Conservation (phyloP, 176 grass and related monocot species). For the Elymus sibiricus region DNA sequence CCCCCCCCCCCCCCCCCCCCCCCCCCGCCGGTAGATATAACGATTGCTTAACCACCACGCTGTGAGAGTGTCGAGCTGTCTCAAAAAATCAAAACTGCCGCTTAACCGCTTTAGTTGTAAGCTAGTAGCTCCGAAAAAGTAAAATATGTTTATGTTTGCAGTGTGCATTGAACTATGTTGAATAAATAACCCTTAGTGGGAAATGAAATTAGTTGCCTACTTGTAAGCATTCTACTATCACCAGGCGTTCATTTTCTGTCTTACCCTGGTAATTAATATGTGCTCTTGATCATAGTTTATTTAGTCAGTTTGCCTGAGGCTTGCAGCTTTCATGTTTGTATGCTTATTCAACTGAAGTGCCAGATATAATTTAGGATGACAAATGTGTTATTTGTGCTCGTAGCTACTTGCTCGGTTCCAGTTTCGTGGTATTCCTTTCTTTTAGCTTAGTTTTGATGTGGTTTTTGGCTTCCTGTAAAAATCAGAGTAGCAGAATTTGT, state of each 20-base stretch:
- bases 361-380: background rate
- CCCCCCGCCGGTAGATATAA: background rate
- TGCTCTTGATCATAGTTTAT: background rate
- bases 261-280: background rate
- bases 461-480: conserved; percentile 9
- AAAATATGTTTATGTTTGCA: background rate
- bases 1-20: background rate
- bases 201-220: background rate
- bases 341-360: background rate
- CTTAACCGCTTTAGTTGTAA: background rate
- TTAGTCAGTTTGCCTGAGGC: background rate
- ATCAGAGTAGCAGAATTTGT: background rate
- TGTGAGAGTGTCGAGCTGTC: background rate
- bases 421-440: background rate
- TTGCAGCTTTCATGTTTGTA: background rate
- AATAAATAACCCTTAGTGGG: background rate
- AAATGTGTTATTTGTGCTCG: background rate
- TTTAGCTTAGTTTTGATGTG: background rate
- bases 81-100: background rate
- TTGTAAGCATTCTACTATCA: background rate
- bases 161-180: background rate
- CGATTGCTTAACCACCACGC: background rate
- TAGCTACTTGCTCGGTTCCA: background rate
- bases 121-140: conserved; percentile 1
- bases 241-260: background rate